Conservation (phyloP, 2,329 filamentous ascomycete genomes). For the Myriosclerotinia duriaeana region DNA sequence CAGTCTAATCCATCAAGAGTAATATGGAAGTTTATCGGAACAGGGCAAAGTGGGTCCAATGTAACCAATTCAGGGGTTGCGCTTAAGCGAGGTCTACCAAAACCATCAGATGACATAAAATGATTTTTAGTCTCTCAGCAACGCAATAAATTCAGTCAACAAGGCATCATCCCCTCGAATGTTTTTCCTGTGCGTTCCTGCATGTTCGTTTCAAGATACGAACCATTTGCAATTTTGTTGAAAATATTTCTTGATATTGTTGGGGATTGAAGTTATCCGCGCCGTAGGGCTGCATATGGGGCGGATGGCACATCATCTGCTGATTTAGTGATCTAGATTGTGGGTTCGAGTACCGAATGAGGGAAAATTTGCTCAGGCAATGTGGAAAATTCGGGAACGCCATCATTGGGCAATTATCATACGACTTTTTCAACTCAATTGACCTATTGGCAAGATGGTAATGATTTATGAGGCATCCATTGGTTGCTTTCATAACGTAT, state of each 20-base stretch:
- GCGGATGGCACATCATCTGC: not conserved
- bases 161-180: not conserved
- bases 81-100: not conserved
- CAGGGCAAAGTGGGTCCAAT: not conserved
- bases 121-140: not conserved
- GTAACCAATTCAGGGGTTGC: not conserved
- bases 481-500: too few relatives aligned
- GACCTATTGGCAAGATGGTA: too few relatives aligned
- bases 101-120: not conserved
- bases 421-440: too few relatives aligned
- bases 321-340: too few relatives aligned
- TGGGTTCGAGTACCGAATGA: too few relatives aligned
- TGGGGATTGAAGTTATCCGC: not conserved
- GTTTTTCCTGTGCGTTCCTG: not conserved
- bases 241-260: not conserved
- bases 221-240: not conserved
- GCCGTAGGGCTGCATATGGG: slow-evolving; percentile 12
- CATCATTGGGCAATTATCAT: not conserved
- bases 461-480: not conserved
- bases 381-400: not conserved
- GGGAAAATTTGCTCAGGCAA: not conserved
- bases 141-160: not conserved
- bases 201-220: not conserved
- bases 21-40: not conserved
- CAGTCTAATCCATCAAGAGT: not conserved